Evolutionary conservation across 306 rosid genomes (phyloP), one percentile per base, ranked within the genome.

Genomic region (Benincasa hispida): DNA sequence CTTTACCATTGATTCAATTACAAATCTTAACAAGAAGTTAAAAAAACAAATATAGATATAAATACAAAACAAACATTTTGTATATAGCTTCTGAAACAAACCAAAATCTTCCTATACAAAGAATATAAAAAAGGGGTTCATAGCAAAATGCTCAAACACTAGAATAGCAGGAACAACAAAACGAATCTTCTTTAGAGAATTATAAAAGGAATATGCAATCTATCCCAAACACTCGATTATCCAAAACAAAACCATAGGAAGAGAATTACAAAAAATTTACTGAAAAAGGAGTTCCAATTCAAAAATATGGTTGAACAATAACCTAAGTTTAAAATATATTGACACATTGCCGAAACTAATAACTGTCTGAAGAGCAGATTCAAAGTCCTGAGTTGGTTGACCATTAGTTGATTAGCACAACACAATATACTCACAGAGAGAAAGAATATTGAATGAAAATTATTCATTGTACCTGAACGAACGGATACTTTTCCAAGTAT

Each of bases 401-500:
- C 35, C 54, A 69, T 41, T 11, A 12, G 39, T 32, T 57, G 37
- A 54, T 19, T 50, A 3, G 22, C 22, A 5, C 3, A 28, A 5
- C 17, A 45, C 27, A 8, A 17, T 8, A 22, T 15, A 47, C 41
- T 68, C 5, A 70, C n/a, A 27, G 18, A 47, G 39, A 47, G 35
- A 41, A 68, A 68, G 39, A 80, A 72, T 24, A 74, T n/a, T 32
- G 0, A 69, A 32, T 51, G 35, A 13, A 25, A 54, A 55, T 1
- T 63, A 39, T 73, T 17, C 50, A 39, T 48, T 8, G 63, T 73
- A 91, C 98, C 97, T 93, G 89, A 79, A 93, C 65, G 67, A 13
- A 76, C 28, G 96, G 81, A 72, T 87, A 87, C 11, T 83, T 80
- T 41, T 82, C 83, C 88, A 93, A 78, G 84, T 91, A 93, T 53